Conservation (phyloP, 164 flowering plant genomes). For the Akebia trifoliata region DNA sequence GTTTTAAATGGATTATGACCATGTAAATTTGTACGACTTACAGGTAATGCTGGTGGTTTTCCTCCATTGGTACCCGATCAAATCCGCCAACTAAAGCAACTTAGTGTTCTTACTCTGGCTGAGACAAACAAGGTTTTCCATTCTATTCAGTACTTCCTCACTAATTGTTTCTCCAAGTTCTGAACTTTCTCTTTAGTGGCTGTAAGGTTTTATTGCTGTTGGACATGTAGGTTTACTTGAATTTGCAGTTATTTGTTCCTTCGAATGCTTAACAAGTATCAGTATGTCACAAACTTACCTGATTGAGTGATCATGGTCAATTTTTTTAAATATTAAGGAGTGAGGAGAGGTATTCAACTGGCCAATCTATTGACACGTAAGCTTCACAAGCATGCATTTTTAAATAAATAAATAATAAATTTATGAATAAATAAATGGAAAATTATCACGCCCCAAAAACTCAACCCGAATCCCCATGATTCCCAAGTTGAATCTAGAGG, state of each 20-base stretch:
- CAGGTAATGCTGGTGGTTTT: slow-evolving; percentile 45
- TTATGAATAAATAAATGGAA: too few species aligned
- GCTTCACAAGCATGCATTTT: too few species aligned
- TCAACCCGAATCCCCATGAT: too few species aligned
- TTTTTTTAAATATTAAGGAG: too few species aligned
- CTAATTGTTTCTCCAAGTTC: background rate
- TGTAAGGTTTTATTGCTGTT: background rate
- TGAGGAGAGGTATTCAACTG: too few species aligned
- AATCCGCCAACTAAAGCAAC: slow-evolving; percentile 85
- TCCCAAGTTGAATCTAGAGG: too few species aligned
- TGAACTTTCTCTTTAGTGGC: background rate
- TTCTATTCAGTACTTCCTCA: background rate
- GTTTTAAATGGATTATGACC: slow-evolving; percentile 2
- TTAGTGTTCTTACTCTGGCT: slow-evolving; percentile 82
- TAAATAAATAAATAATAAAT: too few species aligned
- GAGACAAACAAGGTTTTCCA: slow-evolving; percentile 52
- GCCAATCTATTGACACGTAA: too few species aligned
- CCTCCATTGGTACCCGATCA: slow-evolving; percentile 81
- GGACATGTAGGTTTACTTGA: background rate
- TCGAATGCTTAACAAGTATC: background rate
- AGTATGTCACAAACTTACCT: background rate
- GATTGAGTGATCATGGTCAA: background rate
- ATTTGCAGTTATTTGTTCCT: background rate
- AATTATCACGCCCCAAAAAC: too few species aligned
- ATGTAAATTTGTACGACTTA: slow-evolving; percentile 4